These are phyloP conservation scores for Aspergillus sclerotiicarbonarius DNA, from an alignment of 495 filamentous ascomycete species.

Conservation along the genomic window DNA sequence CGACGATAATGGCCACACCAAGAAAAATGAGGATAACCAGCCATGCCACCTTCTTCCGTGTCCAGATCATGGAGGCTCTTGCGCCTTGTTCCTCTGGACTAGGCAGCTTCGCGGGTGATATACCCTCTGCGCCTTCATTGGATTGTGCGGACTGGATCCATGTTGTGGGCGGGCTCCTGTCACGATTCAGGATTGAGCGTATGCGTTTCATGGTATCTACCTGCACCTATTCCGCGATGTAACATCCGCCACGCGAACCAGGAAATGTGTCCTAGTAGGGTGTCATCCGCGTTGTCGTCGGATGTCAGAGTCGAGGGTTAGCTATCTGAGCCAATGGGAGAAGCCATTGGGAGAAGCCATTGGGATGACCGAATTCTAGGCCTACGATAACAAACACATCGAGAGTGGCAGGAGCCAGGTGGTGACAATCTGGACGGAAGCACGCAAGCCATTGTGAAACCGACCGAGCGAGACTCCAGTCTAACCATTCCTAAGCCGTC, in stretches of 20 bases:
- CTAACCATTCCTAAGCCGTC: neutral
- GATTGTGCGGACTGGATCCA: neutral
- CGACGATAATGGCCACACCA: neutral
- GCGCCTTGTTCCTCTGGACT: neutral
- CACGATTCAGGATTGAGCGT: neutral
- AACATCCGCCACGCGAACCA: neutral
- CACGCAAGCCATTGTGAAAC: neutral
- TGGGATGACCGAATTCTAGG: neutral
- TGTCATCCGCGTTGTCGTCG: neutral
- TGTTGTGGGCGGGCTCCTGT: neutral
- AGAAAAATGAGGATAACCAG: neutral
- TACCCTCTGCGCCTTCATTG: neutral
- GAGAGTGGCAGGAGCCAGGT: neutral
- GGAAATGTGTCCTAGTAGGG: neutral
- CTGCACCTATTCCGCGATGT: neutral
- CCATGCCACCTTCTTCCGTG: neutral
- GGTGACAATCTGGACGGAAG: neutral
- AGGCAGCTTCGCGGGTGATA: neutral
- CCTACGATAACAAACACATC: neutral
- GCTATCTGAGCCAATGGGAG: neutral
- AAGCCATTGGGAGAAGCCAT: neutral
- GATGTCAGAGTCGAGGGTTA: neutral
- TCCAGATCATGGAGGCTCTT: conserved; percentile 2
- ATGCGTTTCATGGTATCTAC: neutral
- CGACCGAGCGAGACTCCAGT: neutral